These are phyloP conservation scores for Arthrobotrys musiformis DNA, from an alignment of 2,329 filamentous ascomycete species.

Conservation along the genomic window DNA sequence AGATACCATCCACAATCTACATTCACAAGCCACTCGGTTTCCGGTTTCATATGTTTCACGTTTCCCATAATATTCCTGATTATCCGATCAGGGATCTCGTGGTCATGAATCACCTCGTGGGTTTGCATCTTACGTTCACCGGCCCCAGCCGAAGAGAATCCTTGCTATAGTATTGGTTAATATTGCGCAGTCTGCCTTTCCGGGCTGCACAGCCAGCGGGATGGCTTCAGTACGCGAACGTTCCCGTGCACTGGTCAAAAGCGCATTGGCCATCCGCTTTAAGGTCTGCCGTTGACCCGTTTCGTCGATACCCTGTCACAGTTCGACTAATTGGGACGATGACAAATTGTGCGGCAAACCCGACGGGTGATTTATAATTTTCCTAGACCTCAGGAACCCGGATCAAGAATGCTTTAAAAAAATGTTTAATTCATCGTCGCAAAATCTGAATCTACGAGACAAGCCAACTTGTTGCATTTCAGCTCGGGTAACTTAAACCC, in stretches of 20 bases:
- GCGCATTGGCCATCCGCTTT: background rate
- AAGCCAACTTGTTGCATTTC: background rate
- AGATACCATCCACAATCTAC: background rate
- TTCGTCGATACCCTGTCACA: background rate
- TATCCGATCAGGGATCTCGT: background rate
- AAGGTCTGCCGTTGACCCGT: background rate
- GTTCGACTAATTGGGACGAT: background rate
- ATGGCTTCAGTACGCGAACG: background rate
- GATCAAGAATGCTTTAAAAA: background rate
- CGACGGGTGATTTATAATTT: background rate
- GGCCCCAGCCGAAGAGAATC: background rate
- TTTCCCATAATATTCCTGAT: background rate
- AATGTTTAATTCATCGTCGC: background rate
- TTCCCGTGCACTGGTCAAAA: background rate
- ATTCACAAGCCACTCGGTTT: background rate
- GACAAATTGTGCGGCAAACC: constrained; percentile 2
- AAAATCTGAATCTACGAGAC: background rate
- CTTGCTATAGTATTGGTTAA: background rate
- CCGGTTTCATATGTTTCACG: background rate
- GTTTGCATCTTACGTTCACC: background rate
- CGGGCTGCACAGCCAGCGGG: background rate
- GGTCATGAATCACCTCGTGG: background rate
- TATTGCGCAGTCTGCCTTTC: background rate
- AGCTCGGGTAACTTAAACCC: no score
- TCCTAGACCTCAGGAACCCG: background rate